phyloP scores from a whole-genome alignment of 2,329 filamentous ascomycete species.

The Xylaria sp. region DNA sequence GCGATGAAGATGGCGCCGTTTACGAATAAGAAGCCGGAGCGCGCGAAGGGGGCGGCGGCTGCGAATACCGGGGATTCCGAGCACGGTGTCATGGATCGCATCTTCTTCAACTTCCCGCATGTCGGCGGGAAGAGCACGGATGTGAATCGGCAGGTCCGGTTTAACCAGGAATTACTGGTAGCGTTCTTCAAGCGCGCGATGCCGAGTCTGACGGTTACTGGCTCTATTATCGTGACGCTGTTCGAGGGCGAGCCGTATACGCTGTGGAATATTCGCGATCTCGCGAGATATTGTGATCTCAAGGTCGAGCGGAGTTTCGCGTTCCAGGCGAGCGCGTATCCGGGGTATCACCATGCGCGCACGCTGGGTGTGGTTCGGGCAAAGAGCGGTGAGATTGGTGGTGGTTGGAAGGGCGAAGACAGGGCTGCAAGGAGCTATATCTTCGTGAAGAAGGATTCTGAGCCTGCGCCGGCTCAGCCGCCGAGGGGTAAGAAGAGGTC shows the following conservation, averaged over 20 bases:
- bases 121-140: conserved; percentile 88
- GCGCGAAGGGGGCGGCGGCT: background rate
- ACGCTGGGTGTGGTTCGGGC: conserved; percentile 60
- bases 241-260: conserved; percentile 95
- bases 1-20: conserved; percentile 58
- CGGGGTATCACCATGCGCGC: conserved; percentile 67
- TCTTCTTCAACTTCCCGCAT: conserved; percentile 97
- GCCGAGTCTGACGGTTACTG: conserved; percentile 48
- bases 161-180: conserved; percentile 77
- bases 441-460: conserved; percentile 55
- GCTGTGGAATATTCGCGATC: conserved; percentile 87
- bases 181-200: conserved; percentile 57
- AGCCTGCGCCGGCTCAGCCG: conserved; percentile 20
- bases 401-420: conserved; percentile 49
- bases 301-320: conserved; percentile 64
- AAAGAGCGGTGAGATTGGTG: conserved; percentile 41
- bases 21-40: conserved; percentile 33
- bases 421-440: conserved; percentile 54
- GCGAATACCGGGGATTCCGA: background rate
- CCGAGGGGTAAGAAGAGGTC: conserved; percentile 30
- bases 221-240: conserved; percentile 71
- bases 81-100: conserved; percentile 57
- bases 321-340: conserved; percentile 63
- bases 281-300: conserved; percentile 72
- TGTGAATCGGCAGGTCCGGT: conserved; percentile 87